Base-by-base conservation (phyloP, 75 land plant species). In the Cryptomeria japonica region DNA sequence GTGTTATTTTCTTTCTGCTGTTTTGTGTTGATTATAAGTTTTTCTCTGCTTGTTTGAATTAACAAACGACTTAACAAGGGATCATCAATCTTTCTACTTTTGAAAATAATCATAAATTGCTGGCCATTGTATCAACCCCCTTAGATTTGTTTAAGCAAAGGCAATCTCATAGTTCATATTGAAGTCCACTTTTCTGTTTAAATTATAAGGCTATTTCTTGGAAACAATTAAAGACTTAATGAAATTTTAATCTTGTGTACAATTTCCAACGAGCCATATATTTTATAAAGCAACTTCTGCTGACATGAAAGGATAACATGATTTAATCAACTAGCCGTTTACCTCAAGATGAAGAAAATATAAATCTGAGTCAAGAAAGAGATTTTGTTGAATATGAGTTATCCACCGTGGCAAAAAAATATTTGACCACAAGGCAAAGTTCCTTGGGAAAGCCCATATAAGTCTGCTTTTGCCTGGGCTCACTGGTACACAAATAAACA, bases 311-410 rank as follows among this genome's bases (percentile, higher is more conserved):
- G 32, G 46, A 68, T 39, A 87, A 41, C 36, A 31, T 85, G 44
- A 36, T 46, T 16, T 34, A 85, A 36, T 42, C 51, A 51, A 87
- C 38, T 37, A 12, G 44, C 41, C 9, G 64, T 37, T 87, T 93
- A 97, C 99, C 95, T 92, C 86, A 34, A 93, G 72, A 88, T 97
- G 98, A 80, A 96, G 98, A 80, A 96, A 93, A 85, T 93, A 95
- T 39, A 94, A 82, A 87, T 94, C 99, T 14, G 99, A 97, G 89
- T 97, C 99, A 5, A 97, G 90, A 87, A 96, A 92, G 34, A 97
- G 86, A 88, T 95, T 96, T 87, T 96, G 93, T 51, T 91, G 88
- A 9, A 96, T 42, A 90, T 97, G 99, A 79, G 91, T 85, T 15
- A 96, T 36, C 99, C 99, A 97, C 87, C 94, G 32, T 42, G 99